Base-by-base conservation (phyloP, 305 asterid genomes). In the Ilex paraguariensis region DNA sequence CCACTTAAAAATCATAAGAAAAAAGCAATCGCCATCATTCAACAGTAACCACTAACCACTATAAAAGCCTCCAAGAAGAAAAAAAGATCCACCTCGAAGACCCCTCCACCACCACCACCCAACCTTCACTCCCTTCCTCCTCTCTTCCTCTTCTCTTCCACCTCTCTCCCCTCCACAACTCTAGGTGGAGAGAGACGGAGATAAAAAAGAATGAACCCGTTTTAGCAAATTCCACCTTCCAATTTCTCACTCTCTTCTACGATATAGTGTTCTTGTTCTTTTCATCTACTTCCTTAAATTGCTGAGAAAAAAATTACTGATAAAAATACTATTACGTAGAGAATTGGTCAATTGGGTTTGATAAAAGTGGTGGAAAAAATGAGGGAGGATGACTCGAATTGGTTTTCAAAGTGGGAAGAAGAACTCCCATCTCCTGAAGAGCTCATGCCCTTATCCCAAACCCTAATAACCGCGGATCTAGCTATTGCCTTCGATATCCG, bases 61-160 rank as follows among this genome's bases (percentile, higher is more conserved):
- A 77, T 76, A 83, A 82, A 81, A 81, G 89, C 87, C 81, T 84
- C 74, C 79, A 83, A 81, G 73, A 81, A 80, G 82, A 81, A 81
- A 73, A 84, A 90, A 85, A 86, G 91, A 91, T 91, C 98, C 90
- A 81, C 95, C 90, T 88, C 95, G 96, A 84, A 82, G 89, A 73
- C 83, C 86, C 64, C 83, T 62, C 84, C 28, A 21, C 81, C 61
- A 49, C 36, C 11, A 61, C 3, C 59, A 50, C 4, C 6, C 55
- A 53, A 55, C 46, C 67, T 1, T 13, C 50, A 7, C 1, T 13
- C 50, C 11, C 13, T 13, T 45, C 50, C 50, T 6, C 13, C 49
- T 12, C 8, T 1, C 0, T 8, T 8, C 50, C 2, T 8, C 2
- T 45, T 45, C 64, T 51, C 61, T 45, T 31, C 76, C 65, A 21